Evolutionary conservation across 176 grass and related monocot species (phyloP), one percentile per base, ranked within the genome.

Genomic region (Cenchrus purpureus): DNA sequence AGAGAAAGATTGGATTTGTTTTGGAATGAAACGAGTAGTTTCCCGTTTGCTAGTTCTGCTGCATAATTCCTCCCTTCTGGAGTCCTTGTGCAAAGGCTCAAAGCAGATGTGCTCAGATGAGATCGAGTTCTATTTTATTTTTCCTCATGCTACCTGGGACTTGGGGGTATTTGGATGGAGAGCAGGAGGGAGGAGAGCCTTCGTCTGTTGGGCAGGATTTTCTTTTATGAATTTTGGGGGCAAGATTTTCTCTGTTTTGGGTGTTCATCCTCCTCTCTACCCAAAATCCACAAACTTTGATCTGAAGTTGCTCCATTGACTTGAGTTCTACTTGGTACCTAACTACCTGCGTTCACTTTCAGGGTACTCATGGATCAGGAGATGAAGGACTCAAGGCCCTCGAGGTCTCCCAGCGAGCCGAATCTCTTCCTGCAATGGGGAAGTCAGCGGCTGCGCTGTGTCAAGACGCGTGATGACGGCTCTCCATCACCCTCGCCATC

Each of bases 361-460:
- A 84, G 89, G 55, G 2, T 50, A 50, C 14, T 28, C 46, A 91
- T 91, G 84, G 91, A 87, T 42, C 80, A 58, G 57, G 90, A 86
- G 67, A 52, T 68, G 7, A 86, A 92, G 86, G 90, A 89, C 5
- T 64, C 63, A 11, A 76, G 79, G 7, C 83, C 79, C 19, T 82
- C 76, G 4, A 80, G 82, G 79, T 80, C 83, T 65, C 74, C 79
- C 20, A 72, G 83, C 51, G 86, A 92, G 65, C 92, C 92, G 29
- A 88, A 93, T 59, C 84, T 84, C 44, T 87, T 91, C 77, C 74
- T 97, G 48, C 80, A 92, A 74, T 97, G 95, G 95, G 95, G 95
- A 31, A 97, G 84, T 75, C 88, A 88, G 83, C 89, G 91, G 68
- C 88, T 94, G 14, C 86, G 85, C 25, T 92, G 95, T 4, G 88